Base-by-base conservation (phyloP, 192 early-diverging fungal species). In the Podila epicladia region DNA sequence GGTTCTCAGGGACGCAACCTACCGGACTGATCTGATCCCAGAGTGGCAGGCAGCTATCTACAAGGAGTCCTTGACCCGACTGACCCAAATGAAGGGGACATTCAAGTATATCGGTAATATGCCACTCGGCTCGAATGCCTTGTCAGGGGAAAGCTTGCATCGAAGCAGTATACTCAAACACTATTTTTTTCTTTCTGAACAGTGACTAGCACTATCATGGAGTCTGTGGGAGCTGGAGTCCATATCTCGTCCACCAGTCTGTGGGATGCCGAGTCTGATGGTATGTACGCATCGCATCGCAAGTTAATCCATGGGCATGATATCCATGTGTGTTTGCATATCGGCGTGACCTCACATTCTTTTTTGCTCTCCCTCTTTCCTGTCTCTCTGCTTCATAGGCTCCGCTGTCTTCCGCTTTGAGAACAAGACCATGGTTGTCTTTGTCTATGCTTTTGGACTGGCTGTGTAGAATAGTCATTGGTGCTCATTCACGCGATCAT, bases 261-360 rank as follows among this genome's bases (percentile, higher is more conserved):
- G 20, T 78, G 75, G 75, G 75, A 78, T 63, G 64, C 75, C 17
- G 75, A 78, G 29, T 78, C 69, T 12, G 75, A 78, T 67, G 75
- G 75, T 78, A 76, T 35, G 29, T n/a, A 26, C 2, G 24, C 0
- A 11, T 15, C 8, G 0, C 22, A 11, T 19, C 12, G 22, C 3
- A 11, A 11, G 28, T 58, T 19, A n/a, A n/a, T 6, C 17, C 55
- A 26, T 2, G 29, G 29, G 29, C 29, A 29, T 29, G 29, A 29
- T 58, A 7, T 9, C 28, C 24, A 58, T 15, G 24, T 11, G 22
- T 22, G 20, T 22, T 22, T 13, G n/a, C n/a, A 9, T 0, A 15
- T 22, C 24, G 57, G 28, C 2, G 7, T 24, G 28, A 11, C 28
- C 57, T 28, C 57, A 26, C 17, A 58, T 13, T 9, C 24, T 62